phyloP scores from a whole-genome alignment of 495 filamentous ascomycete genomes.

The Trichocladium uniseriatum region DNA sequence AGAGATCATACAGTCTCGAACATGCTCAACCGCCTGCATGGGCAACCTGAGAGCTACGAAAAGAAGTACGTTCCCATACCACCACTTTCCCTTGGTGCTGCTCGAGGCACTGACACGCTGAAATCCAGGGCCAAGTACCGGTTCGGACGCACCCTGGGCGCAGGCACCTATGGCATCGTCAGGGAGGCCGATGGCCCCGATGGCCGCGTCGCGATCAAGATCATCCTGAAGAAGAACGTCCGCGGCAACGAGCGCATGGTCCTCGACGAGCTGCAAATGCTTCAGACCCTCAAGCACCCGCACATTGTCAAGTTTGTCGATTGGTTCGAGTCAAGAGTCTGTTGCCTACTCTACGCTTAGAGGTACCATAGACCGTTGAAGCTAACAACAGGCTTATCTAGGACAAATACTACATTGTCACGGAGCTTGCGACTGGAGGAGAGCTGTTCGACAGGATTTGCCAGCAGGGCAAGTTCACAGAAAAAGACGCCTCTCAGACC shows the following conservation, averaged over 20 bases:
- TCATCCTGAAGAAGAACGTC: conserved; percentile 99
- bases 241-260: conserved; percentile 98
- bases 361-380: background rate
- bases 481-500: conserved; percentile 95
- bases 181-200: conserved; percentile 77
- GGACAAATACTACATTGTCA: conserved; percentile 99
- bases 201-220: conserved; percentile 93
- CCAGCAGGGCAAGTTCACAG: conserved; percentile 96
- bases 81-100: background rate
- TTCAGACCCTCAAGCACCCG: conserved; percentile 81
- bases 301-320: conserved; percentile 98
- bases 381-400: conserved; percentile 29
- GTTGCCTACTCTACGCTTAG: conserved; percentile 18
- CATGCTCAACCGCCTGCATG: conserved; percentile 96
- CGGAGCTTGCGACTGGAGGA: conserved; percentile 89
- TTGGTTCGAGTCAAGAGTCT: conserved; percentile 94
- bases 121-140: conserved; percentile 66
- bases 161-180: conserved; percentile 97
- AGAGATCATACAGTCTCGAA: conserved; percentile 52
- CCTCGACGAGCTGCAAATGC: conserved; percentile 88
- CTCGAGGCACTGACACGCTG: conserved; percentile 10
- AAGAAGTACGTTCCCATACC: conserved; percentile 61
- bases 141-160: conserved; percentile 88
- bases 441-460: conserved; percentile 98
- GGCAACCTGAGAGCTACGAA: conserved; percentile 96